Evolutionary conservation across 306 rosid genomes (phyloP).

Genomic region (Trifolium dubium): DNA sequence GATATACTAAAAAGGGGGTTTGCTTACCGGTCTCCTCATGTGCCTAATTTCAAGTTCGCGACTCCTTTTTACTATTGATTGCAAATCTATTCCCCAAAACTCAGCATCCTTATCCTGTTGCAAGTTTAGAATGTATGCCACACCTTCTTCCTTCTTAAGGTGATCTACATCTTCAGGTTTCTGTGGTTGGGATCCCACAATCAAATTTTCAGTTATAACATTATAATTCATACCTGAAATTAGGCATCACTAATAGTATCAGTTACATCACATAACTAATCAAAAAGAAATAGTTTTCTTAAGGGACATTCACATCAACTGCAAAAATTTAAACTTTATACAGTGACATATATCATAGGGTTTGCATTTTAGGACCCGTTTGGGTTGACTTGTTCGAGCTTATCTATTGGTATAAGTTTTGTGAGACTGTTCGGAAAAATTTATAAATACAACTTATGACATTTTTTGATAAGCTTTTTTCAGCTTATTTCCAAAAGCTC

Average conservation of each 20-base stretch:
- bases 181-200: conserved; percentile 97
- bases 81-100: conserved; percentile 83
- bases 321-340: too few species aligned
- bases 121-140: conserved; percentile 86
- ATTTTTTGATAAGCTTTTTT: too few species aligned
- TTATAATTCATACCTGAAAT: conserved; percentile 93
- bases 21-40: conserved; percentile 81
- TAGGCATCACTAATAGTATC: conserved; percentile 40
- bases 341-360: too few species aligned
- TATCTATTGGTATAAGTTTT: too few species aligned
- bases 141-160: conserved; percentile 74
- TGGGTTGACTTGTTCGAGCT: too few species aligned
- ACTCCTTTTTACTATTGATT: conserved; percentile 59
- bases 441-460: too few species aligned
- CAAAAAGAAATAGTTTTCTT: background rate
- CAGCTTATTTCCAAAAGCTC: background rate
- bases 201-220: conserved; percentile 70
- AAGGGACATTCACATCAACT: background rate
- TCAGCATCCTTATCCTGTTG: conserved; percentile 91
- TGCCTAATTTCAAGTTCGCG: conserved; percentile 68
- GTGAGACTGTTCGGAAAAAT: too few species aligned
- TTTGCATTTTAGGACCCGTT: too few species aligned
- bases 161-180: conserved; percentile 82
- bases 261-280: conserved; percentile 18
- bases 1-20: conserved; percentile 16